phyloP scores from a whole-genome alignment of 148 eudicot genomes.

The Cornus suecica region DNA sequence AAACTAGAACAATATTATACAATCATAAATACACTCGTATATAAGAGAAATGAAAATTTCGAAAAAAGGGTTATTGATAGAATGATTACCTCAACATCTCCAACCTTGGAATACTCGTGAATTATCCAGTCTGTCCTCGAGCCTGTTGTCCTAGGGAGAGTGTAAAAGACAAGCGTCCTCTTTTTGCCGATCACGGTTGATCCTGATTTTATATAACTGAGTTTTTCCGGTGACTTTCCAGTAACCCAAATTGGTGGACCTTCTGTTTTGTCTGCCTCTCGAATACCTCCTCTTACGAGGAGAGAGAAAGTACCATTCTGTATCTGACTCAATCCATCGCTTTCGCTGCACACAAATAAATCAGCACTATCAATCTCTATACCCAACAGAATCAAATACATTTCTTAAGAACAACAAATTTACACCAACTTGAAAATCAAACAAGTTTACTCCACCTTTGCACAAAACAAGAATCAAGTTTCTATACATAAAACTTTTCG shows the following conservation, averaged over 20 bases:
- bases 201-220: slow-evolving; percentile 72
- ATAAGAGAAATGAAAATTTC: neutral
- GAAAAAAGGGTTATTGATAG: neutral
- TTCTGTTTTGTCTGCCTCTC: slow-evolving; percentile 76
- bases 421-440: too few species aligned
- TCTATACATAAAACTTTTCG: too few species aligned
- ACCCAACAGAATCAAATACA: neutral
- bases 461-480: too few species aligned
- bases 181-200: slow-evolving; percentile 62
- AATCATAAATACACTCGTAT: too few species aligned
- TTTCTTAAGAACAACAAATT: too few species aligned
- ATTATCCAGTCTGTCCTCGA: slow-evolving; percentile 95
- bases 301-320: slow-evolving; percentile 93
- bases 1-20: too few species aligned
- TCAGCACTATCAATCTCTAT: slow-evolving; percentile 1
- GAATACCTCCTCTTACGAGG: slow-evolving; percentile 70
- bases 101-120: slow-evolving; percentile 74
- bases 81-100: slow-evolving; percentile 53
- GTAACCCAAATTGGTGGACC: slow-evolving; percentile 85
- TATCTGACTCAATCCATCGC: slow-evolving; percentile 62
- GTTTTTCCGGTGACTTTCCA: slow-evolving; percentile 97
- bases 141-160: slow-evolving; percentile 86
- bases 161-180: slow-evolving; percentile 86
- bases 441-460: too few species aligned
- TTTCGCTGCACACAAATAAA: slow-evolving; percentile 43